Evolutionary conservation across 495 filamentous ascomycete species (phyloP).

Genomic region (Penicillium simplicissimum): DNA sequence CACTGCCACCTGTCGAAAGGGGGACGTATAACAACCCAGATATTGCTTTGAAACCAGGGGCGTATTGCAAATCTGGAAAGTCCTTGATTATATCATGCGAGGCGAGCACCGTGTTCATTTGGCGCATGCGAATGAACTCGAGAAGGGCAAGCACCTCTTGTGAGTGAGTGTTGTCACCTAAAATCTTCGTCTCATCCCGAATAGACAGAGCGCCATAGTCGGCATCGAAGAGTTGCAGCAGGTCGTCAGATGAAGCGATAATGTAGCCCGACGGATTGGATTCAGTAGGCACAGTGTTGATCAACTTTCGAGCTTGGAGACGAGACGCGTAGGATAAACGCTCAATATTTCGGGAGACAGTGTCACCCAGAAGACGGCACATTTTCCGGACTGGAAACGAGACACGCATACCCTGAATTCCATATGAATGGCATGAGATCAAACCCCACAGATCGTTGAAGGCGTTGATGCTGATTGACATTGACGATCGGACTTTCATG

Average conservation of each 20-base stretch:
- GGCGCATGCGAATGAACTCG: slow-evolving; percentile 79
- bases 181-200: slow-evolving; percentile 80
- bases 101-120: slow-evolving; percentile 72
- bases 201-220: slow-evolving; percentile 89
- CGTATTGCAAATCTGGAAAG: slow-evolving; percentile 80
- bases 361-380: slow-evolving; percentile 89
- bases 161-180: slow-evolving; percentile 71
- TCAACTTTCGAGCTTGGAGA: slow-evolving; percentile 57
- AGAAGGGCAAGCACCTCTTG: slow-evolving; percentile 86
- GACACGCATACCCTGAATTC: slow-evolving; percentile 80
- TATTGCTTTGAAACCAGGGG: slow-evolving; percentile 76
- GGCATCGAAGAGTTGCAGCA: slow-evolving; percentile 82
- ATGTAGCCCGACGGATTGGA: slow-evolving; percentile 91
- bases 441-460: slow-evolving; percentile 88
- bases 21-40: slow-evolving; percentile 85
- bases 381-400: slow-evolving; percentile 91
- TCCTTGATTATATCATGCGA: slow-evolving; percentile 77
- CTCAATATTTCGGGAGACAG: slow-evolving; percentile 85
- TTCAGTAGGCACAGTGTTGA: slow-evolving; percentile 65
- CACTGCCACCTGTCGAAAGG: slow-evolving; percentile 69
- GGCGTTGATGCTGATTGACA: slow-evolving; percentile 91
- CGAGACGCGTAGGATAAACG: slow-evolving; percentile 83
- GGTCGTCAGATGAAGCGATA: slow-evolving; percentile 84
- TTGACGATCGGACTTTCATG: slow-evolving; percentile 87
- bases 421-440: slow-evolving; percentile 86